Evolutionary conservation across 768 basidiomycete species (phyloP).

Genomic region (Sutorius australiensis): DNA sequence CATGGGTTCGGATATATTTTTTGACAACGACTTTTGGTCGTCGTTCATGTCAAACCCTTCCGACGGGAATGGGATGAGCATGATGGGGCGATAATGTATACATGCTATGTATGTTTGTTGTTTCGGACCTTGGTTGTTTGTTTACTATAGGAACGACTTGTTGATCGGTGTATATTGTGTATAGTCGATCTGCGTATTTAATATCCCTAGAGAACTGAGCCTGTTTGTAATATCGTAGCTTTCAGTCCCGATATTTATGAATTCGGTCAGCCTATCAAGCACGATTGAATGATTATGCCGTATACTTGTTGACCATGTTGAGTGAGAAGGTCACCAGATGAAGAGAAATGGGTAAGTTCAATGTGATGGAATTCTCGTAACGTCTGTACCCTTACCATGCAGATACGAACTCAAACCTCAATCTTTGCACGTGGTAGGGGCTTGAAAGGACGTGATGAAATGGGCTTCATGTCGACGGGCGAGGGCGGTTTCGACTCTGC

Average conservation of each 20-base stretch:
- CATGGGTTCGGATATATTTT: conserved; percentile 37
- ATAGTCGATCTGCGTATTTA: conserved; percentile 7
- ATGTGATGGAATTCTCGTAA: neutral
- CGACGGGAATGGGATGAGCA: conserved; percentile 16
- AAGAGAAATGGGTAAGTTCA: neutral
- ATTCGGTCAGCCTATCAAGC: neutral
- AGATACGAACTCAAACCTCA: conserved; percentile 24
- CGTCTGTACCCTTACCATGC: neutral
- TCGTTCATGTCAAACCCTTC: conserved; percentile 37
- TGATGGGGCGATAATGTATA: conserved; percentile 7
- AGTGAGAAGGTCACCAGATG: neutral
- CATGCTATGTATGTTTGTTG: neutral
- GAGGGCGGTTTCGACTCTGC: conserved; percentile 13
- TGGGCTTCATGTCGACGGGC: conserved; percentile 35
- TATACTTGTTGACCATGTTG: neutral
- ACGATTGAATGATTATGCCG: neutral
- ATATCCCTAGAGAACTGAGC: conserved; percentile 1
- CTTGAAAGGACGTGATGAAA: conserved; percentile 42
- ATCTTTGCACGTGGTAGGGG: conserved; percentile 42
- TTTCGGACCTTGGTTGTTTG: neutral
- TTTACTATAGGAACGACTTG: neutral
- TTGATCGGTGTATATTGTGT: neutral
- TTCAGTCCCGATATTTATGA: neutral
- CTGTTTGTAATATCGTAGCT: conserved; percentile 7
- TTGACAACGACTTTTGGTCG: conserved; percentile 43